Evolutionary conservation across 2,329 filamentous ascomycete species (phyloP).

Genomic region (Aspergillus tubingensis): DNA sequence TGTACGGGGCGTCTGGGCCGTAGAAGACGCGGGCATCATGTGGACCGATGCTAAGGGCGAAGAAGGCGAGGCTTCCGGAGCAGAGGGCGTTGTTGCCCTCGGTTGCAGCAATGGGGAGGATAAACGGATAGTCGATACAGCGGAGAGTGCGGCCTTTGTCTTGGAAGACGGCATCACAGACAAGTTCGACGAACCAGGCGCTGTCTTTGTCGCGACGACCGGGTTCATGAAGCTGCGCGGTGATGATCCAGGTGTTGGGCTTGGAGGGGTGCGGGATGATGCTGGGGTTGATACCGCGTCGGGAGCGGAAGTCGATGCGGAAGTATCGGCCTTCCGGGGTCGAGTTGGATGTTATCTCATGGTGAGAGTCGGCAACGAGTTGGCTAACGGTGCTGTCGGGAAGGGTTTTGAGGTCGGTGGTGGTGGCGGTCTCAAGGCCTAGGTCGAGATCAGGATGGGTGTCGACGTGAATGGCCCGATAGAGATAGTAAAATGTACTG

Average conservation of each 20-base stretch:
- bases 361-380: conserved; percentile 21
- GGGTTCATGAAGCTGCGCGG: conserved; percentile 49
- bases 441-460: neutral
- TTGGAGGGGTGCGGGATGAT: conserved; percentile 58
- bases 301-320: conserved; percentile 49
- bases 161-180: conserved; percentile 54
- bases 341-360: conserved; percentile 50
- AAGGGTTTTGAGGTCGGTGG: neutral
- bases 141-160: conserved; percentile 29
- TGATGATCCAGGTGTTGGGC: conserved; percentile 53
- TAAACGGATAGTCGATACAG: conserved; percentile 46
- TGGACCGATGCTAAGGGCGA: conserved; percentile 53
- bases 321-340: conserved; percentile 53
- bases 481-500: neutral
- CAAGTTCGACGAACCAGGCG: conserved; percentile 48
- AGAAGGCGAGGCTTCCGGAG: conserved; percentile 45
- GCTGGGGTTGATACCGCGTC: conserved; percentile 55
- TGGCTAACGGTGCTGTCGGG: neutral
- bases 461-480: neutral
- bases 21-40: conserved; percentile 62
- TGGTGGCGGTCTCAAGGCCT: neutral
- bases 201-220: conserved; percentile 19
- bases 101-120: conserved; percentile 53
- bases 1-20: conserved; percentile 53
- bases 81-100: conserved; percentile 47